Base-by-base conservation (phyloP, 1,139 yeast genomes). In the Yamadazyma oceani region DNA sequence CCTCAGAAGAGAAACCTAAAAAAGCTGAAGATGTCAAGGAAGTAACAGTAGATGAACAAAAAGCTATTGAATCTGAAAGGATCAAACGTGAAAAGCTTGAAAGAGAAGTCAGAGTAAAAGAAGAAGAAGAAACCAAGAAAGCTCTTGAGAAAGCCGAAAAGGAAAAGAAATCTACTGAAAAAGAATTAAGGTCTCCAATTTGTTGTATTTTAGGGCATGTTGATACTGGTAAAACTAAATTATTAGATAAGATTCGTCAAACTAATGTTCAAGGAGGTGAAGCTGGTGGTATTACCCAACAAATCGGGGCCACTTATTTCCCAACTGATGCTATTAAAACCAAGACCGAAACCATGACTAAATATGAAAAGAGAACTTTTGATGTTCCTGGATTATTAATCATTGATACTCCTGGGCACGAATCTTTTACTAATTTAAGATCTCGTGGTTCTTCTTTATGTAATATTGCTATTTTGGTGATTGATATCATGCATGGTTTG, bases 241-340 rank as follows among this genome's bases (percentile, higher is more conserved):
- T 92, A 50, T 76, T 92, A 60, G 99, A 92, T 62, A 94, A 92
- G 66, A 82, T 92, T 51, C 94, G 99, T 73, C 97, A 92, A 73
- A 94, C 97, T 34, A 92, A 92, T 57, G 99, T 92, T 44, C 99
- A 92, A 74, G 98, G 97, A 64, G 99, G 98, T 60, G 99, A 92
- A 73, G 99, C 98, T 40, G 99, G 99, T 74, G 99, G 99, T 75
- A 94, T 92, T 61, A 92, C 99, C 50, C 99, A 92, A 77, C 99
- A 92, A 69, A 92, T 92, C 60, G 99, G 99, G 80, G 99, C 99
- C 37, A 94, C 98, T 17, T 94, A 90, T 66, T 94, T 92, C 87
- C 98, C 98, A 43, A 90, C 92, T 53, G 95, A 85, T 24, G 88
- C 97, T 29, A 88, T 92, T 56, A 82, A 82, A 64, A 81, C 81